Conservation (phyloP, 768 basidiomycete species). For the Lenzites betulinus region DNA sequence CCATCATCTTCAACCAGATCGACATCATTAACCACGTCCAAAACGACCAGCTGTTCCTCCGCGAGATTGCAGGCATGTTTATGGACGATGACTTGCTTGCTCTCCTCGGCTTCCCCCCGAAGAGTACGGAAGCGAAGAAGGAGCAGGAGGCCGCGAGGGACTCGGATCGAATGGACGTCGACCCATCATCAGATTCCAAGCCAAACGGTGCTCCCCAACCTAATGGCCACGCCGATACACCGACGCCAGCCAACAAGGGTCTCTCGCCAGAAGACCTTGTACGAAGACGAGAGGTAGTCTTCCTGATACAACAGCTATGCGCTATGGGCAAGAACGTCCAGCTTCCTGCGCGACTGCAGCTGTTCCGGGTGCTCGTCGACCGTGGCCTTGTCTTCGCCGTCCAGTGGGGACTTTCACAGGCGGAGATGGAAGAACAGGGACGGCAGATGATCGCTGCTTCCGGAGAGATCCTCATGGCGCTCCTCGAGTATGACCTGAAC, state of each 20-base stretch:
- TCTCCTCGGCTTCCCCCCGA: constrained; percentile 19
- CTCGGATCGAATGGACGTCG: constrained; percentile 34
- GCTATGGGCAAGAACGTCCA: constrained; percentile 98
- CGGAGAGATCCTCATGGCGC: constrained; percentile 80
- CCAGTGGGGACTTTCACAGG: constrained; percentile 84
- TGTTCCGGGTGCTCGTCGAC: constrained; percentile 88
- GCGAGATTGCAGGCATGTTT: constrained; percentile 76
- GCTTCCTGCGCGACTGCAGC: constrained; percentile 76
- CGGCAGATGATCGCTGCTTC: constrained; percentile 73
- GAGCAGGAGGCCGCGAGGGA: constrained; percentile 31
- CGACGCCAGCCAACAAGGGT: not conserved
- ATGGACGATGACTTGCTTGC: constrained; percentile 63
- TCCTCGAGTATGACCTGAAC: constrained; percentile 89
- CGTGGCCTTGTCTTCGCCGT: constrained; percentile 88
- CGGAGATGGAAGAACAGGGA: constrained; percentile 54
- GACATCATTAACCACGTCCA: constrained; percentile 94
- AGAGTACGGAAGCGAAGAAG: constrained; percentile 20
- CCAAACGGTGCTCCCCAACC: constrained; percentile 52
- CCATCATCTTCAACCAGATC: constrained; percentile 98
- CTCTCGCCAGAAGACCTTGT: constrained; percentile 43
- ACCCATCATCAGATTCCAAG: constrained; percentile 36
- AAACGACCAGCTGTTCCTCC: constrained; percentile 71
- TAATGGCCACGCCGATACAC: constrained; percentile 34
- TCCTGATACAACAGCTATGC: constrained; percentile 89
- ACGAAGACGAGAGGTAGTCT: constrained; percentile 74